Percentiles rank a stretch among this genome's conserved stretches.
These are phyloP conservation scores for Paracoccidioides lutzii DNA, from an alignment of 2,329 filamentous ascomycete genomes.

Conservation along the genomic window DNA sequence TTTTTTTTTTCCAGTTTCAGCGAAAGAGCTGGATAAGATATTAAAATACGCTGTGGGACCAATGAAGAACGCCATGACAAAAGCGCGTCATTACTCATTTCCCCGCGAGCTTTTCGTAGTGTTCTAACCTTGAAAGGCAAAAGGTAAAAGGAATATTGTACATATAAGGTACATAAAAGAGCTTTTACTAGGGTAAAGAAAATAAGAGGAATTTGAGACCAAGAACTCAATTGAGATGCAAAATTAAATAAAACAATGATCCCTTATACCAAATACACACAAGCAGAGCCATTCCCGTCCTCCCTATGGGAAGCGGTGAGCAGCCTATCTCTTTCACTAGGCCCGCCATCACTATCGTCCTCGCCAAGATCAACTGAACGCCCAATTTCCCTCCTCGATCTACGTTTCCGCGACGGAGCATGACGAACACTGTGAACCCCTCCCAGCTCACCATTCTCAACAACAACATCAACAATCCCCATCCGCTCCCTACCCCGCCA, in stretches of 20 bases:
- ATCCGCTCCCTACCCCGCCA: slow-evolving; percentile 22
- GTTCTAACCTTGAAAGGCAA: not conserved
- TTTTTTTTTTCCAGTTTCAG: too few species aligned
- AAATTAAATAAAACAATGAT: not conserved
- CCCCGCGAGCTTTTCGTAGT: too few species aligned
- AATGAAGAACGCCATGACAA: too few species aligned
- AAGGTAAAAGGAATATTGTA: too few species aligned
- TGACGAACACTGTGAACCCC: not conserved
- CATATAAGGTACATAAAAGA: not conserved
- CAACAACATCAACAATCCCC: slow-evolving; percentile 1
- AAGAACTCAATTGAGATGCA: too few species aligned
- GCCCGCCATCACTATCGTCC: not conserved
- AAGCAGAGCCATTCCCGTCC: not conserved
- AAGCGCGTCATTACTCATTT: too few species aligned
- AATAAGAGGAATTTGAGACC: not conserved
- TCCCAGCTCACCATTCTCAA: slow-evolving; percentile 8
- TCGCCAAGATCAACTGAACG: not conserved
- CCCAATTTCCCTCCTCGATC: not conserved
- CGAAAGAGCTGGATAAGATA: too few species aligned
- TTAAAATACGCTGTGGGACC: too few species aligned
- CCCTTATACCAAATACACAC: not conserved
- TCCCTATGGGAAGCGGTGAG: not conserved
- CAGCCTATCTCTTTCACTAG: not conserved
- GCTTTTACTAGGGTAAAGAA: too few species aligned
- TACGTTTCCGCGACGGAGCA: not conserved